Base-by-base conservation (phyloP, 2,329 filamentous ascomycete genomes). In the Trichoderma oligosporum region DNA sequence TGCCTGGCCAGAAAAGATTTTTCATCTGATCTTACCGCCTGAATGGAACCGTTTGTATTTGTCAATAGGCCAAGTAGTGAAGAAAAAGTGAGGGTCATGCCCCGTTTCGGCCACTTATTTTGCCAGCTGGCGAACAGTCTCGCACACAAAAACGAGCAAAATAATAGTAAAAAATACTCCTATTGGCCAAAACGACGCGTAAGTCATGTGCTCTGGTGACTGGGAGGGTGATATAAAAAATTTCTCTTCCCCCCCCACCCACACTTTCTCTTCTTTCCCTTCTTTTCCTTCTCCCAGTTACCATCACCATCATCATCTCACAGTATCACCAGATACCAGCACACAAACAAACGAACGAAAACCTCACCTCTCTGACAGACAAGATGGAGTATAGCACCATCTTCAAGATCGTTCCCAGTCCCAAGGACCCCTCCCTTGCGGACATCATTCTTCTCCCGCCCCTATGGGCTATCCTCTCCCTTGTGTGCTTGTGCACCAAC, bases 361-460 rank as follows among this genome's bases (percentile, higher is more conserved):
- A 39, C 53, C 41, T 56, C 53, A 36, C 35, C 36, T 25, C 18
- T 18, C 56, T 36, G 35, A 51, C 36, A 51, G 45, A 42, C 42
- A 58, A 47, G 35, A 58, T 58, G 56, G 48, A 46, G 16, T 58
- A 25, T 33, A 22, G 31, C 9, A 58, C 48, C 47, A 52, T 58
- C 25, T 58, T 58, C 35, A 33, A 31, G 14, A 16, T 58, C 46
- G 41, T 41, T 58, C 56, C 56, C 20, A 18, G 16, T 42, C 44
- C 51, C 36, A 48, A 39, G 44, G 22, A 14, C 6, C 27, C 39
- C 31, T 27, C 18, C 38, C 22, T 44, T 36, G 27, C 16, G 2
- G 57, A 59, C 16, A n/a, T 45, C 45, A 4, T 33, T 25, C 8
- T 56, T n/a, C 36, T 41, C 27, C 44, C 33, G 24, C 18, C 25